Conservation (phyloP, 2,329 filamentous ascomycete species). For the Colletotrichum sp. region DNA sequence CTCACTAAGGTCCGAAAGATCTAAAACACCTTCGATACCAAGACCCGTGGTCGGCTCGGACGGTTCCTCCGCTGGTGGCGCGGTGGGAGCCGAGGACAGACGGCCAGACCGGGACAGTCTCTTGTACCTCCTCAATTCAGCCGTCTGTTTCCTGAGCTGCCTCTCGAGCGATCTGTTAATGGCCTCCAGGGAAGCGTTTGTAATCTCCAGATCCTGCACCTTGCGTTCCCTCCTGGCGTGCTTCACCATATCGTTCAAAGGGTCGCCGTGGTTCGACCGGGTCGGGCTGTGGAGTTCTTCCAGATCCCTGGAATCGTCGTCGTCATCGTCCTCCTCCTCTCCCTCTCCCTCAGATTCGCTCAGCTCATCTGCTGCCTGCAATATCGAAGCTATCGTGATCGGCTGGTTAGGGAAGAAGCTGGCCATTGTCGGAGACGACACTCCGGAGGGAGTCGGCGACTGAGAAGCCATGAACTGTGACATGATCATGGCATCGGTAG, state of each 20-base stretch:
- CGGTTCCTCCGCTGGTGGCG: constrained; percentile 45
- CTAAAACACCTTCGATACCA: constrained; percentile 43
- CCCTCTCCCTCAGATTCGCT: constrained; percentile 33
- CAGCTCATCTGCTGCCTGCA: constrained; percentile 61
- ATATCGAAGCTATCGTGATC: constrained; percentile 59
- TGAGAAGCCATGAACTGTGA: constrained; percentile 38
- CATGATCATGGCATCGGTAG: constrained; percentile 39
- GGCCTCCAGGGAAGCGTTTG: constrained; percentile 90
- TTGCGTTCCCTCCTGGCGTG: constrained; percentile 92
- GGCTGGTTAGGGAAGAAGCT: constrained; percentile 29
- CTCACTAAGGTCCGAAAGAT: constrained; percentile 57
- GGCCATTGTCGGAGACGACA: constrained; percentile 40
- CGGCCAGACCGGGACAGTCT: constrained; percentile 84
- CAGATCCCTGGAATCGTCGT: constrained; percentile 24
- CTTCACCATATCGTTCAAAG: constrained; percentile 78
- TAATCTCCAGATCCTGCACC: constrained; percentile 95
- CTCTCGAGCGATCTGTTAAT: constrained; percentile 94
- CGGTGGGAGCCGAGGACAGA: constrained; percentile 60
- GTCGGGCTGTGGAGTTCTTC: constrained; percentile 59
- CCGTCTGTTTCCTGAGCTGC: constrained; percentile 88
- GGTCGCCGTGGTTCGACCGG: constrained; percentile 60
- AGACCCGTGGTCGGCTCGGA: constrained; percentile 48
- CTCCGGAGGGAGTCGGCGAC: constrained; percentile 34
- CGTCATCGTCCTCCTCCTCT: constrained; percentile 22
- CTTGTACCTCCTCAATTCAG: constrained; percentile 83